Evolutionary conservation across 179 eudicot species (phyloP).

Genomic region (Camellia oleifera): DNA sequence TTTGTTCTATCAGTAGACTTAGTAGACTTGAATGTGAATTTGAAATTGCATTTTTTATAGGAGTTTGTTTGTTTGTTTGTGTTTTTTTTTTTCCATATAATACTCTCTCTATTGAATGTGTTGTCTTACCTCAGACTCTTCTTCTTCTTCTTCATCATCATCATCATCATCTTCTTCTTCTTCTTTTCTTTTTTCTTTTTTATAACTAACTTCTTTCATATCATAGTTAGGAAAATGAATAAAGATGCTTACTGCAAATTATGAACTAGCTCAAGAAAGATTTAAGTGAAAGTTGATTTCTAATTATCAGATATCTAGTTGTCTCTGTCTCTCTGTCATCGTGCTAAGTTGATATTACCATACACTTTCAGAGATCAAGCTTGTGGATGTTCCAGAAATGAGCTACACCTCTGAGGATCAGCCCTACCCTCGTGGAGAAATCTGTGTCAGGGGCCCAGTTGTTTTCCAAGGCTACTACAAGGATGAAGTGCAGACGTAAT

Average conservation of each 20-base stretch:
- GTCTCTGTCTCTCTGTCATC: background rate
- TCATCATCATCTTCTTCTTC: no score
- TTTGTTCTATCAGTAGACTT: background rate
- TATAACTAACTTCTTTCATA: background rate
- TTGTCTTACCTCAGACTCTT: background rate
- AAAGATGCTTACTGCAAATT: background rate
- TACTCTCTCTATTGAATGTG: background rate
- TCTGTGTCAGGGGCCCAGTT: slow-evolving; percentile 88
- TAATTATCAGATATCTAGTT: background rate
- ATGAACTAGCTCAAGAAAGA: slow-evolving; percentile 4
- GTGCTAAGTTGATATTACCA: background rate
- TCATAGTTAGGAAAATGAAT: background rate
- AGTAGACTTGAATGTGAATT: background rate
- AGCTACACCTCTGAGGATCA: slow-evolving; percentile 93
- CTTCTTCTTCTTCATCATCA: no score
- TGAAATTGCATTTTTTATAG: background rate
- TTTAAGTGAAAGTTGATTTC: slow-evolving; percentile 6
- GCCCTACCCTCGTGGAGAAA: slow-evolving; percentile 98
- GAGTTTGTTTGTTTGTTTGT: background rate
- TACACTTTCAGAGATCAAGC: slow-evolving; percentile 73
- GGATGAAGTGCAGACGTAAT: slow-evolving; percentile 90
- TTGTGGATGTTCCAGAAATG: slow-evolving; percentile 98
- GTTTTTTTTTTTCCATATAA: no score
- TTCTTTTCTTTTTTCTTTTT: background rate
- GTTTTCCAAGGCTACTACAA: slow-evolving; percentile 88